A percentile compares a stretch with the other conserved stretches of the same genome.
Conservation (phyloP, 2,329 filamentous ascomycete species). For the Neofusicoccum laricinum region DNA sequence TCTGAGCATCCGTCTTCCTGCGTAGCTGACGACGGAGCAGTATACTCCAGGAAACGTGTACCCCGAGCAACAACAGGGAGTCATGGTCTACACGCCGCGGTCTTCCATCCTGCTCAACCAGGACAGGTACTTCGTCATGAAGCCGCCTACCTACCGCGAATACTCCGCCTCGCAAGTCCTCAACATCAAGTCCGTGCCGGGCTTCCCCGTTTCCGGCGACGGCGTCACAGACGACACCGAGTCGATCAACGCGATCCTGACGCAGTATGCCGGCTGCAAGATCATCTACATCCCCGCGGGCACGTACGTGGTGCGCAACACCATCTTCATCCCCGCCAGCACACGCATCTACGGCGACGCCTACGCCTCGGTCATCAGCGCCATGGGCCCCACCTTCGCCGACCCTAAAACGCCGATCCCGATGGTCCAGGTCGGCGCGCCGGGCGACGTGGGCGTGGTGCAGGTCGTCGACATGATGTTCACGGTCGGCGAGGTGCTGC, state of each 20-base stretch:
- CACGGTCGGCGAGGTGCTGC: constrained; percentile 16
- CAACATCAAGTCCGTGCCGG: constrained; percentile 11
- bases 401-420: constrained; percentile 19
- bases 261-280: constrained; percentile 4
- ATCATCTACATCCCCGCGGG: constrained; percentile 20
- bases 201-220: not conserved
- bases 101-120: not conserved
- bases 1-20: too few relatives aligned
- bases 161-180: constrained; percentile 9
- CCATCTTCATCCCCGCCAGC: constrained; percentile 20
- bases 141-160: constrained; percentile 11
- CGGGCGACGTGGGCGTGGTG: constrained; percentile 21
- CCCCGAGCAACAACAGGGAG: not conserved
- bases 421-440: constrained; percentile 21
- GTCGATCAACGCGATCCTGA: constrained; percentile 10
- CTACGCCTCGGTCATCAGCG: constrained; percentile 21
- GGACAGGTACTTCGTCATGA: constrained; percentile 6
- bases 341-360: constrained; percentile 21
- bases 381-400: constrained; percentile 19
- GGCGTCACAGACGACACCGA: constrained; percentile 13
- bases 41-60: not conserved
- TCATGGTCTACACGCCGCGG: not conserved
- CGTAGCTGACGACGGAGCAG: not conserved
- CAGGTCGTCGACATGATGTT: constrained; percentile 25
- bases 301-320: constrained; percentile 21